Evolutionary conservation across 495 filamentous ascomycete species (phyloP).

Genomic region (Penicillium angulare): DNA sequence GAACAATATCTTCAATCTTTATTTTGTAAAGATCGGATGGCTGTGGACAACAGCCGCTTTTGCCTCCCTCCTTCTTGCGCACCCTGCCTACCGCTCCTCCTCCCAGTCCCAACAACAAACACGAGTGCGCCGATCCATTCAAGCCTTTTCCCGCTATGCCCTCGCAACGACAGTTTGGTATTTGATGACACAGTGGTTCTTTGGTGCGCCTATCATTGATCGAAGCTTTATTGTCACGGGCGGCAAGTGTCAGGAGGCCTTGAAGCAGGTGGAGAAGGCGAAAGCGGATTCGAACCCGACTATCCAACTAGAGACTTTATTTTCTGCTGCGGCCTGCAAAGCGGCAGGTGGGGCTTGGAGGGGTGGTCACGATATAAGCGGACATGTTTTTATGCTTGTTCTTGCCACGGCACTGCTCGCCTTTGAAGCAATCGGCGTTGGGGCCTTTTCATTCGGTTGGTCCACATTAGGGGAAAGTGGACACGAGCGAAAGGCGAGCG

Average conservation of each 20-base stretch:
- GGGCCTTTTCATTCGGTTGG: conserved; percentile 29
- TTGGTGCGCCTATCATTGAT: conserved; percentile 87
- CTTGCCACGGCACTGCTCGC: conserved; percentile 74
- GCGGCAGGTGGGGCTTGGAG: conserved; percentile 76
- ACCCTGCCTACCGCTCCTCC: conserved; percentile 43
- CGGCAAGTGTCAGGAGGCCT: conserved; percentile 64
- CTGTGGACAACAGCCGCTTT: conserved; percentile 79
- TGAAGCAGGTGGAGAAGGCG: conserved; percentile 24
- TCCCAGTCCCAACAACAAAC: conserved; percentile 18
- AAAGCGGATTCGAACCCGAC: conserved; percentile 16
- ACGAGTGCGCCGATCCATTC: conserved; percentile 29
- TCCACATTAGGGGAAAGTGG: conserved; percentile 24
- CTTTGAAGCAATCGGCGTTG: conserved; percentile 72
- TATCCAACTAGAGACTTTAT: conserved; percentile 44
- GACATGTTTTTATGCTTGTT: conserved; percentile 91
- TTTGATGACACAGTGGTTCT: conserved; percentile 90
- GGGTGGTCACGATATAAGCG: conserved; percentile 90
- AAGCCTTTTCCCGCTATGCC: conserved; percentile 63
- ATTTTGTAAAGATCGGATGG: conserved; percentile 96
- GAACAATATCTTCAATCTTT: conserved; percentile 81
- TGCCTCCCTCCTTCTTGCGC: conserved; percentile 56
- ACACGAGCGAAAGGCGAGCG: conserved; percentile 51
- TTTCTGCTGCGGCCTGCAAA: conserved; percentile 81
- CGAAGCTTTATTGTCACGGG: conserved; percentile 78
- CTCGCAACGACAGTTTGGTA: conserved; percentile 75